Percentiles rank a stretch among this genome's conserved stretches.
phyloP scores from a whole-genome alignment of 352 stramenopile species.

The Aphanomyces cochlioides region DNA sequence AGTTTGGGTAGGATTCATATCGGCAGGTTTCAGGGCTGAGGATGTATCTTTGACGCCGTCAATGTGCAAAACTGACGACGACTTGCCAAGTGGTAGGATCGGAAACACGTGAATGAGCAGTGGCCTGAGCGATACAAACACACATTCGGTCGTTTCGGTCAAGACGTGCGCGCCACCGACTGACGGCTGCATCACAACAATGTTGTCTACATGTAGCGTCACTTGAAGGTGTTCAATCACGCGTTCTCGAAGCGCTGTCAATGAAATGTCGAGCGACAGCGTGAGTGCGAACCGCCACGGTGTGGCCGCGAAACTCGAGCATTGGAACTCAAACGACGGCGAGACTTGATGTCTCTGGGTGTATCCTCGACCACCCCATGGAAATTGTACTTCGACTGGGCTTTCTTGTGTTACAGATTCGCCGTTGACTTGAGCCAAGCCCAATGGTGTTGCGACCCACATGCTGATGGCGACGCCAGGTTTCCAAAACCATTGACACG shows the following conservation, averaged over 20 bases:
- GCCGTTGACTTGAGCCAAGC: neutral
- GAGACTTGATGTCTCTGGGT: neutral
- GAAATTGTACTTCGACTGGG: neutral
- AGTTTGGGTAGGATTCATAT: neutral
- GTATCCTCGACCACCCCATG: slow-evolving; percentile 5
- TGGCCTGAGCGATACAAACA: slow-evolving; percentile 10
- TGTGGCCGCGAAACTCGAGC: neutral
- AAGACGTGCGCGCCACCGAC: neutral
- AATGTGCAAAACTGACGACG: neutral
- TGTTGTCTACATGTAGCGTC: neutral
- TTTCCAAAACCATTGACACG: neutral
- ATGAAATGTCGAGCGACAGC: neutral
- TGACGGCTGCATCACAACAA: slow-evolving; percentile 8
- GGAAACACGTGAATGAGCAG: neutral
- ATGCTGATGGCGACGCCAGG: neutral
- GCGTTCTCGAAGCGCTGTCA: neutral
- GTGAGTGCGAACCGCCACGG: neutral
- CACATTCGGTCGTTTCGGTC: neutral
- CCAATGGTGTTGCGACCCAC: slow-evolving; percentile 12
- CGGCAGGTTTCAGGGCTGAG: neutral
- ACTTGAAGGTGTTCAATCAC: neutral
- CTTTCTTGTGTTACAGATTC: neutral
- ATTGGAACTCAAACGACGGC: neutral
- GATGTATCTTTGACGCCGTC: neutral
- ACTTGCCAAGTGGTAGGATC: neutral